Evolutionary conservation across 371 early-diverging fungal genomes (phyloP).

Genomic region (Nematocida sp.): DNA sequence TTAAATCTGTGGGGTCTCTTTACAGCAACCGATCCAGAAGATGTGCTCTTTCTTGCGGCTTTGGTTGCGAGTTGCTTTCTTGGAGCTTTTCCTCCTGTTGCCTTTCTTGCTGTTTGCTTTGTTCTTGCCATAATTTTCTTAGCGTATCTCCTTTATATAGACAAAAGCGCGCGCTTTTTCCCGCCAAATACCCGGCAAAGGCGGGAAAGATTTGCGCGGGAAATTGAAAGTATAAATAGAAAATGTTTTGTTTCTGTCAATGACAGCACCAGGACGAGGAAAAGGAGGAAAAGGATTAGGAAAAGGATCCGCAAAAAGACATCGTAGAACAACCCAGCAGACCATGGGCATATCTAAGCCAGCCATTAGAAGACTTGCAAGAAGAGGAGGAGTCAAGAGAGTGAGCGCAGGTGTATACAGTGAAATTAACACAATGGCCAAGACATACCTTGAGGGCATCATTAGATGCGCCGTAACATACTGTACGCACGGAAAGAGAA

Average conservation of each 20-base stretch:
- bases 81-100: conserved; percentile 93
- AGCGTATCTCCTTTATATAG: conserved; percentile 41
- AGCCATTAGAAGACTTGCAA: conserved; percentile 98
- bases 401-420: conserved; percentile 96
- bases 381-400: conserved; percentile 99
- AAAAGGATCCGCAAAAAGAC: conserved; percentile 93
- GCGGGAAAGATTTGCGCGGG: conserved; percentile 2
- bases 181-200: neutral
- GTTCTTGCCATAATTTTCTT: conserved; percentile 81
- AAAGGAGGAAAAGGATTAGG: conserved; percentile 93
- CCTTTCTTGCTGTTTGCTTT: conserved; percentile 95
- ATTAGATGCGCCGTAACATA: conserved; percentile 94
- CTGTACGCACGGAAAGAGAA: conserved; percentile 98
- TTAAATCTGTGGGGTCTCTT: conserved; percentile 80
- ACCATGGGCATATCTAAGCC: conserved; percentile 88
- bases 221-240: conserved; percentile 49
- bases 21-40: conserved; percentile 70
- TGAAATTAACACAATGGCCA: conserved; percentile 89
- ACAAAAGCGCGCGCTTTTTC: conserved; percentile 55
- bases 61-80: conserved; percentile 93
- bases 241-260: conserved; percentile 28
- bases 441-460: conserved; percentile 91
- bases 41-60: conserved; percentile 78
- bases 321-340: conserved; percentile 71
- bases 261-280: conserved; percentile 70